A percentile compares a stretch with the other conserved stretches of the same genome.
phyloP scores from a whole-genome alignment of 805 yeast species.

The Metschnikowia borealis region DNA sequence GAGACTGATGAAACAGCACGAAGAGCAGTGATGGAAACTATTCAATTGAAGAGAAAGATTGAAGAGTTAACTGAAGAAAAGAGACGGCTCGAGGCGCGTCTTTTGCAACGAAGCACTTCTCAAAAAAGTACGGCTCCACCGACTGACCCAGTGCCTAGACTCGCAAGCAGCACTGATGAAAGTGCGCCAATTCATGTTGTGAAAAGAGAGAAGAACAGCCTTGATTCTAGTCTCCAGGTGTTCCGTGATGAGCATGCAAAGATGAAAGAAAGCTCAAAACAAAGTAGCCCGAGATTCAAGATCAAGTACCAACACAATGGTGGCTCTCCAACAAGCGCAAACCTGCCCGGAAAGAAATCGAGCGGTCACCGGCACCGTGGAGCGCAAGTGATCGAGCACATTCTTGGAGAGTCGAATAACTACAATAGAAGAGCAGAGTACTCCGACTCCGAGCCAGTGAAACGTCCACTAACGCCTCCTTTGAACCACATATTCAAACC shows the following conservation, averaged over 20 bases:
- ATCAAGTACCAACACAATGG: neutral
- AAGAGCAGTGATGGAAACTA: slow-evolving; percentile 31
- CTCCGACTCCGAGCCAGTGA: neutral
- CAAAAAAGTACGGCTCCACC: neutral
- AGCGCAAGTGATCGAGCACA: neutral
- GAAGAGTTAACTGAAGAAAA: slow-evolving; percentile 17
- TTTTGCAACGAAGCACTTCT: neutral
- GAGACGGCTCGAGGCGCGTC: neutral
- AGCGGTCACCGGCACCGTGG: neutral
- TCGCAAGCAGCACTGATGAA: neutral
- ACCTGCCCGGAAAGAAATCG: neutral
- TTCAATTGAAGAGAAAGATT: slow-evolving; percentile 22
- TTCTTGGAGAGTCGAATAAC: neutral
- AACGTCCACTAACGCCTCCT: slow-evolving; percentile 2
- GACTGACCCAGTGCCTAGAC: neutral
- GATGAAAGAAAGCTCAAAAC: neutral
- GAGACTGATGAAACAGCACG: slow-evolving; percentile 34
- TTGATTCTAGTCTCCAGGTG: neutral
- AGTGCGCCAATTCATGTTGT: neutral
- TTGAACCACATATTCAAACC: neutral
- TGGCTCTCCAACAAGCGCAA: neutral
- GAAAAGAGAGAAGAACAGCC: neutral
- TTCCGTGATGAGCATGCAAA: slow-evolving; percentile 1
- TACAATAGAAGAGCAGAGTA: neutral
- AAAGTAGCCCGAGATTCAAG: neutral